Evolutionary conservation across 73 alveolate genomes (phyloP), one percentile per base, ranked within the genome.

Genomic region (Paramecium sonneborni): DNA sequence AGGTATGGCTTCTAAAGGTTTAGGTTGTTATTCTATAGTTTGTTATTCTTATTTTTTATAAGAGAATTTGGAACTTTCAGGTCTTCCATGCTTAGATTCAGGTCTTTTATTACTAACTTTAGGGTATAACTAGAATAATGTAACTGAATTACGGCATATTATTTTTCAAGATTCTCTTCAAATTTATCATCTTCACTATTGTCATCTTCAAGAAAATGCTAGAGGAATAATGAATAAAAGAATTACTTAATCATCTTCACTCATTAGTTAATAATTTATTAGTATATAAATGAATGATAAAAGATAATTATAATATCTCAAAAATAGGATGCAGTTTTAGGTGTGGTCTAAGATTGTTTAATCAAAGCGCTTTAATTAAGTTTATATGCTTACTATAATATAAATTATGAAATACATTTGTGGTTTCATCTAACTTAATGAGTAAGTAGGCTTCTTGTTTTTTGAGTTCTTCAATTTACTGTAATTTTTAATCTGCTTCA

Each of bases 31-130:
- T 43, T 79, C 90, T 46, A 23, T 26, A 1, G 76, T 30, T 23
- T 38, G 62, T 37, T 79, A 44, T 43, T 79, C 84, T 30, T 26
- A 32, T 62, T 62, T 79, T 46, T 79, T 79, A 34, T 30, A 79
- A 26, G 1, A 38, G 26, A 43, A 79, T 79, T 79, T 79, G 14
- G 90, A 79, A 34, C 90, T 79, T 44, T 79, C 90, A 18, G 90
- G 90, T 18, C 90, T 79, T 20, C 90, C 90, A 44, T 79, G 90
- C 23, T 79, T 79, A 7, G 90, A 79, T 79, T 79, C 90, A 41
- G 90, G 90, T 79, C 90, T 38, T 24, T 79, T 79, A 23, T 79
- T 62, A 20, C 52, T 39, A 3, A 12, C 28, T 44, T 79, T 79
- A 23, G 90, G 90, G 26, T 79, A 43, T 20, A 79, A 34, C 84